Percentiles rank a stretch among this genome's conserved stretches.
These are phyloP conservation scores for Bruguiera parviflora DNA, from an alignment of 345 rosid species.

Conservation along the genomic window DNA sequence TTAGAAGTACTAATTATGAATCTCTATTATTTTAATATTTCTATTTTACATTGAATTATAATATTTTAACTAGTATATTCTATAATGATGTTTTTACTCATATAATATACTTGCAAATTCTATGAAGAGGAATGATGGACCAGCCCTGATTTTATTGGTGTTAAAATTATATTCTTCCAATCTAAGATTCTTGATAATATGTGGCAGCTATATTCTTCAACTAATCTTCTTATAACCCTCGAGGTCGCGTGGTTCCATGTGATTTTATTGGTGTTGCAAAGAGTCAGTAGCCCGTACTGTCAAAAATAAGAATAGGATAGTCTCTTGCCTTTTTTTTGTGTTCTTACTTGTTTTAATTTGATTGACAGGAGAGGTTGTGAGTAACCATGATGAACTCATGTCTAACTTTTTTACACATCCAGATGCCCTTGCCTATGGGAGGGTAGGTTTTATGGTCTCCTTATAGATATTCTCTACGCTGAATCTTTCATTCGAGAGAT, in stretches of 20 bases:
- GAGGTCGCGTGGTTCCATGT: constrained; percentile 96
- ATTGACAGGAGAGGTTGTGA: constrained; percentile 76
- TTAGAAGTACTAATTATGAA: too few relatives aligned
- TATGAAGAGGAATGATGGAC: too few relatives aligned
- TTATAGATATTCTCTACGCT: too few relatives aligned
- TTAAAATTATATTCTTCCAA: neutral
- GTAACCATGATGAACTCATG: constrained; percentile 98
- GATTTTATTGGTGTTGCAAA: constrained; percentile 82
- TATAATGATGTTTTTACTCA: too few relatives aligned
- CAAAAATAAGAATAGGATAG: neutral
- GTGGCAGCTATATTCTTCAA: neutral
- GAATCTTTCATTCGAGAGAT: too few relatives aligned
- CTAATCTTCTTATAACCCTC: constrained; percentile 21
- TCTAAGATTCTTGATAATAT: too few relatives aligned
- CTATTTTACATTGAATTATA: too few relatives aligned
- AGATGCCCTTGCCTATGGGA: constrained; percentile 97
- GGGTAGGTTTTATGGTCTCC: constrained; percentile 42
- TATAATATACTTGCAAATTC: too few relatives aligned
- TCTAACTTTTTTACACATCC: constrained; percentile 98
- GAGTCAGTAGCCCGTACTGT: constrained; percentile 84
- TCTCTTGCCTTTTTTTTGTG: neutral
- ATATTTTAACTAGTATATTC: too few relatives aligned
- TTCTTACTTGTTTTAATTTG: constrained; percentile 3
- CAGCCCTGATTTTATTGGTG: too few relatives aligned
- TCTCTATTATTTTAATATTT: too few relatives aligned